phyloP scores from a whole-genome alignment of 2,329 filamentous ascomycete species.

The Elsinoe arachidis region DNA sequence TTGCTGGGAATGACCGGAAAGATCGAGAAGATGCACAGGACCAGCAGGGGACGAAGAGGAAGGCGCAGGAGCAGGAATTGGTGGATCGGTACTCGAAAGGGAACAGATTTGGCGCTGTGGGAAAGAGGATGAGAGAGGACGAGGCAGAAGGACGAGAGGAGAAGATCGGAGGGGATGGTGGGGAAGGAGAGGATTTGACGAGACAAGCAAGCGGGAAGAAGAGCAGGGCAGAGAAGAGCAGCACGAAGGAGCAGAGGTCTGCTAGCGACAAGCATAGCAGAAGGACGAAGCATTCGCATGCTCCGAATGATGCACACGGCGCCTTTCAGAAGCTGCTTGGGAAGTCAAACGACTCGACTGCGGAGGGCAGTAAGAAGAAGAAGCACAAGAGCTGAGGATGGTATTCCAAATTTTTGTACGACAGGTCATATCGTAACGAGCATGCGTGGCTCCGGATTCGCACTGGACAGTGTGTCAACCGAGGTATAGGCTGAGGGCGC shows the following conservation, averaged over 20 bases:
- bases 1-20: conserved; percentile 47
- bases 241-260: conserved; percentile 16
- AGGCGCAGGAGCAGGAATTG: conserved; percentile 25
- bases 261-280: neutral
- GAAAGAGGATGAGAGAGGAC: conserved; percentile 26
- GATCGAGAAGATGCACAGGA: conserved; percentile 33
- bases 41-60: conserved; percentile 28
- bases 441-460: neutral
- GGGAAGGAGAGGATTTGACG: conserved; percentile 13
- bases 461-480: neutral
- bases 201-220: neutral
- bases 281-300: conserved; percentile 5
- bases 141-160: conserved; percentile 17
- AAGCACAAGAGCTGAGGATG: neutral
- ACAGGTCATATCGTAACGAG: neutral
- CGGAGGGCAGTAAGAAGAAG: conserved; percentile 9
- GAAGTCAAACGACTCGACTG: neutral
- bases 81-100: conserved; percentile 24
- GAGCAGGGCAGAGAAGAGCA: neutral
- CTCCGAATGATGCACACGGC: conserved; percentile 9
- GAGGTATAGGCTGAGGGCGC: too few species aligned
- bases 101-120: conserved; percentile 26
- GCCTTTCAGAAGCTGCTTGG: conserved; percentile 5
- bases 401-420: neutral
- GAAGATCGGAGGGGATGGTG: neutral